Evolutionary conservation across 495 filamentous ascomycete species (phyloP), one percentile per base, ranked within the genome.

Genomic region (Hypoxylon cercidicola): DNA sequence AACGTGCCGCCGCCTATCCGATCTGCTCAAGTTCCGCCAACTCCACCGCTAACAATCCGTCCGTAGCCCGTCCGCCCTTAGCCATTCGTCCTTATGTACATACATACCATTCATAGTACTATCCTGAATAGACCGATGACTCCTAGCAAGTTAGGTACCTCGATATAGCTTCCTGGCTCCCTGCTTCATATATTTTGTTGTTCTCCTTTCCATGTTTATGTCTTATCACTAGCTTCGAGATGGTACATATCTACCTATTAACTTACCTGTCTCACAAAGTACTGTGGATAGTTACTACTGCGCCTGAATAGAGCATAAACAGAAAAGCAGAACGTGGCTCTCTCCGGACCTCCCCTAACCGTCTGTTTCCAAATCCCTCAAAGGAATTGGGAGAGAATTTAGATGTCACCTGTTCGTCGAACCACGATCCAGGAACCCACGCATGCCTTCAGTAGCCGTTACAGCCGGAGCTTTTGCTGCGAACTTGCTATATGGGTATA

Each of bases 401-500:
- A 28, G 44, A 32, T 59, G 41, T 61, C 43, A 62, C 46, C 20
- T 41, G 19, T 35, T 37, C 40, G 40, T 35, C 34, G 45, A 46
- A 49, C 25, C 46, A 35, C 11, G 3, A 3, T 12, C n/a, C 40
- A 45, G 5, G 6, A 34, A 34, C 5, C 15, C 18, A 18, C 37
- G 30, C 15, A 40, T 3, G 4, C 37, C 2, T n/a, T 7, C 10
- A 15, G 10, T 28, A 4, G 28, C 48, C 34, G 58, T 54, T 55
- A 40, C 21, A 48, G 25, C 54, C 64, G 64, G 64, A 68, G 64
- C 58, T 59, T 68, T 62, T 68, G 48, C 64, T 68, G 41, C 64
- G 64, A 50, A 54, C 35, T 35, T 46, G 30, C 1, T 39, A 20
- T 10, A 21, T n/a, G n/a, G n/a, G 19, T 25, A 28, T 34, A n/a